Evolutionary conservation across 1,284 basidiomycete genomes (phyloP), one percentile per base, ranked within the genome.

Genomic region (Entoloma clypeatum): DNA sequence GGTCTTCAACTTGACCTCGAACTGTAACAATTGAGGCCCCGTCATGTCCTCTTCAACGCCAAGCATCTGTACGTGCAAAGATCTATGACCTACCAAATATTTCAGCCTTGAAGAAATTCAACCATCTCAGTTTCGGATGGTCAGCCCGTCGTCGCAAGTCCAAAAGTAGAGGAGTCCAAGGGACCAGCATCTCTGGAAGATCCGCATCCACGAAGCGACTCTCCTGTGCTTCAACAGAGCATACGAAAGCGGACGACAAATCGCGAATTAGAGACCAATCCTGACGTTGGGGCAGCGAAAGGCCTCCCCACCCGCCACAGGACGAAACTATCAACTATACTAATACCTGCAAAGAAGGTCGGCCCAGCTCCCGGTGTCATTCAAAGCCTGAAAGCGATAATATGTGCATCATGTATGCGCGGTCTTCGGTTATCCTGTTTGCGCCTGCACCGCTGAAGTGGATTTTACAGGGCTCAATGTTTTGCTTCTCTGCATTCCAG

Each of bases 401-500:
- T 78, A 2, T 21, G 59, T 7, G 62, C 67, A 18, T 82, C 81
- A 19, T 81, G 81, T 82, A 44, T 10, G 19, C 24, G 17, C 10
- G 19, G 5, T 26, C 9, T 37, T 25, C 28, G 13, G 14, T 24
- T 24, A 9, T n/a, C 8, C 17, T 26, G 17, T 6, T 39, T 16
- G 13, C 21, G 41, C 7, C 17, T 17, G 28, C 14, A 18, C 13
- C 22, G 28, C 23, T 41, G n/a, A 38, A 49, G 7, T 9, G 36
- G 39, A 24, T 38, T 25, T 39, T 30, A 11, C 51, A 87, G 83
- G 75, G 69, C 53, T 87, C 7, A 87, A 86, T 51, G 13, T 83
- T 18, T 61, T 86, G 4, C 65, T 86, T 0, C 42, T 81, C 5
- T 86, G 69, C 49, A 84, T 86, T 28, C 84, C 86, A 1, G 52